Evolutionary conservation across 148 eudicot genomes (phyloP).

Genomic region (Chenopodium quinoa): DNA sequence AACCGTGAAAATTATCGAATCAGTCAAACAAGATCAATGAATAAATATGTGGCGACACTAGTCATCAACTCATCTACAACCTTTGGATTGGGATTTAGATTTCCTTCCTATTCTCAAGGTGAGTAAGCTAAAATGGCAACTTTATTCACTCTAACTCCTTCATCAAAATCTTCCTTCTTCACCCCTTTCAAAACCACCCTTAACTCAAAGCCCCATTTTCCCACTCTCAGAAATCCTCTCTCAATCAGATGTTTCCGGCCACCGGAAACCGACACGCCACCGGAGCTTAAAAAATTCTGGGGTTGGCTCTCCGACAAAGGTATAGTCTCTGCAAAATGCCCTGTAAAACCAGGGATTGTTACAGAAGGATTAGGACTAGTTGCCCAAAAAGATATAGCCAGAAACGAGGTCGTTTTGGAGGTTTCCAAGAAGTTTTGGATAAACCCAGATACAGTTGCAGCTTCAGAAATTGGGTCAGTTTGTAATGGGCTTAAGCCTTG

Average conservation of each 20-base stretch:
- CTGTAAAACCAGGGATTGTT: slow-evolving; percentile 61
- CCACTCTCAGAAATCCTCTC: slow-evolving; percentile 19
- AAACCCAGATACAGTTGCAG: slow-evolving; percentile 64
- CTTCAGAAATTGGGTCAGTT: slow-evolving; percentile 68
- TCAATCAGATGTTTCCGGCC: slow-evolving; percentile 35
- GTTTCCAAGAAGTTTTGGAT: slow-evolving; percentile 84
- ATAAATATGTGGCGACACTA: too few relatives aligned
- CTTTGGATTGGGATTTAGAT: background rate
- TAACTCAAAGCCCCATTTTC: slow-evolving; percentile 5
- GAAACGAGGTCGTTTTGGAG: slow-evolving; percentile 91
- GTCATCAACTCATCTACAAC: background rate
- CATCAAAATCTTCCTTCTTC: slow-evolving; percentile 27
- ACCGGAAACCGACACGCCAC: slow-evolving; percentile 39
- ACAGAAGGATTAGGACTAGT: slow-evolving; percentile 80
- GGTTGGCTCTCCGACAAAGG: slow-evolving; percentile 70
- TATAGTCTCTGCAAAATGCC: slow-evolving; percentile 53
- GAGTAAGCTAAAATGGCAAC: slow-evolving; percentile 27
- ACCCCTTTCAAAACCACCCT: slow-evolving; percentile 11
- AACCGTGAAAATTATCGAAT: too few relatives aligned
- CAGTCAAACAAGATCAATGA: too few relatives aligned
- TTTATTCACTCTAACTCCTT: slow-evolving; percentile 19
- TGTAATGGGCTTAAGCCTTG: slow-evolving; percentile 86
- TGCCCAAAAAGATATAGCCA: slow-evolving; percentile 61
- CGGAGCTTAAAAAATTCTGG: slow-evolving; percentile 73
- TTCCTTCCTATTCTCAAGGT: background rate